These are phyloP conservation scores for Blastomyces percursus DNA, from an alignment of 2,329 filamentous ascomycete species.

Conservation along the genomic window DNA sequence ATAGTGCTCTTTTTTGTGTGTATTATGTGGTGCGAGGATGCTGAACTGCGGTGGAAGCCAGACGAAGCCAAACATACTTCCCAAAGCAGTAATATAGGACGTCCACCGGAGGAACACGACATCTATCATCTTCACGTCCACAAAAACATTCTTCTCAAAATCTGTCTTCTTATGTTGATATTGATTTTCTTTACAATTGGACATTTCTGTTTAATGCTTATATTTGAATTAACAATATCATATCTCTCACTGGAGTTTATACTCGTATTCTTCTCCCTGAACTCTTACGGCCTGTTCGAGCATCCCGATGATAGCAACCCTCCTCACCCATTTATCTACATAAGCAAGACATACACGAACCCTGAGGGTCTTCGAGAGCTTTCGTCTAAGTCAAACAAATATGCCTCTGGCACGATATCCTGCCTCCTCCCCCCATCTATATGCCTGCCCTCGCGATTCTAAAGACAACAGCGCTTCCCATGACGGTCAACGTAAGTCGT, in stretches of 20 bases:
- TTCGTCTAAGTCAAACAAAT: background rate
- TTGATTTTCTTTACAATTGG: background rate
- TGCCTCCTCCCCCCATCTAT: background rate
- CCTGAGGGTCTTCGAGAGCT: background rate
- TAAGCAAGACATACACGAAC: background rate
- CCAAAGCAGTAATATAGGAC: background rate
- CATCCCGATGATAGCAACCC: background rate
- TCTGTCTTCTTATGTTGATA: background rate
- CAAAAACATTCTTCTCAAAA: background rate
- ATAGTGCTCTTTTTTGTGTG: background rate
- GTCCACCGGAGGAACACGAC: background rate
- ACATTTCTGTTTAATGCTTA: background rate
- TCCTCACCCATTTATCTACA: background rate
- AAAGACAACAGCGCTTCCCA: conserved; percentile 7
- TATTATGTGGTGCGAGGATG: background rate
- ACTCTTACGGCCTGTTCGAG: background rate
- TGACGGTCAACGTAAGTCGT: conserved; percentile 9
- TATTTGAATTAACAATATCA: background rate
- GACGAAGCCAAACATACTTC: conserved; percentile 4
- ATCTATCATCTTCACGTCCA: background rate
- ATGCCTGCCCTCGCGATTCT: conserved; percentile 6
- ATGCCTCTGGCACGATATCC: background rate
- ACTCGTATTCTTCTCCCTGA: background rate
- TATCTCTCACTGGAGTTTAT: background rate
- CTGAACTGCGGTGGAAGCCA: background rate